Base-by-base conservation (phyloP, 139 green algal species). In the Raphidocelis subcapitata region DNA sequence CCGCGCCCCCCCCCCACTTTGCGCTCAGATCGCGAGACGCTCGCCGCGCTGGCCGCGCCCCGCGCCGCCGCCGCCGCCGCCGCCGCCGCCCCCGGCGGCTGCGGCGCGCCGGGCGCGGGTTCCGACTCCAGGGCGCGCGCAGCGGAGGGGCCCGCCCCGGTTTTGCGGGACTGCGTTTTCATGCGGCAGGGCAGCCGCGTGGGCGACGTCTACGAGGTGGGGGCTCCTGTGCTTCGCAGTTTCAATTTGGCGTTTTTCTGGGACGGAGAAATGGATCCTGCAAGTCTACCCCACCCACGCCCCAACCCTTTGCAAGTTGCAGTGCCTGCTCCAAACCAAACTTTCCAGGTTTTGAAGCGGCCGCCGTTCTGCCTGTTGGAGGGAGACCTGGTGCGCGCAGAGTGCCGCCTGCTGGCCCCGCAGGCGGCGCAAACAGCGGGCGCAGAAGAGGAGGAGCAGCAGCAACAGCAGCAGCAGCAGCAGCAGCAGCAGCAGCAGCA, bases 141-240 rank as follows among this genome's bases (percentile, higher is more conserved):
- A 2, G 81, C 76, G 0, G 74, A 84, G 65, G 82, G 69, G 10
- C 20, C 32, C 33, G 1, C 5, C 21, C 54, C 79, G 24, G 71
- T 86, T 31, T 68, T 88, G 67, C 62, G 80, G 4, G 80, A 88
- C 67, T 84, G 70, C 46, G 31, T 88, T 32, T 44, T 88, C 71
- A 47, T 88, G 28, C 76, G 79, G 35, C 83, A 80, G 8, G 80
- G 83, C 16, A 83, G 74, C 61, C 76, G 62, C 18, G 26, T 78
- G 10, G 67, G 65, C 23, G 80, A 88, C 62, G 62, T 82, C 32
- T 88, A 69, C 68, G 59, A 67, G 47, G 41, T 49, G 41, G 41
- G 41, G n/a, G n/a, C n/a, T n/a, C n/a, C n/a, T n/a, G n/a, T n/a
- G n/a, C n/a, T n/a, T n/a, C n/a, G n/a, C n/a, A n/a, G n/a, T n/a